Percentiles rank a stretch among this genome's conserved stretches.
Evolutionary conservation across 1,139 yeast genomes (phyloP).

Genomic region (Yamadazyma atmosphaerica): DNA sequence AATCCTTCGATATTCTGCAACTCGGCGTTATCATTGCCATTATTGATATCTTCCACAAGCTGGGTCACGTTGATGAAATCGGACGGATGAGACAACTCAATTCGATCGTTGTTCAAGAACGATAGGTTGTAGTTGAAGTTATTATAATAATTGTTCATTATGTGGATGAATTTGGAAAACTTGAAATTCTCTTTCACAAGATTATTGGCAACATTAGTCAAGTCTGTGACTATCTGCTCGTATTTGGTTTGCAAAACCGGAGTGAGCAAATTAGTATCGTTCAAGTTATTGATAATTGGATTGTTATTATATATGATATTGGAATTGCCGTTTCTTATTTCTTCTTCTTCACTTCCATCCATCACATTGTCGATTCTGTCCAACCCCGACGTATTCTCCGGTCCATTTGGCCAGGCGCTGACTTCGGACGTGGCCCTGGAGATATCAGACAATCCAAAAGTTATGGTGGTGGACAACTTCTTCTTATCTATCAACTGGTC

Average conservation of each 20-base stretch:
- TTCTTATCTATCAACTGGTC: slow-evolving; percentile 39
- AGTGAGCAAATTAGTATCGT: slow-evolving; percentile 21
- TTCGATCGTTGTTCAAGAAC: slow-evolving; percentile 12
- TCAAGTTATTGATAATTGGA: slow-evolving; percentile 26
- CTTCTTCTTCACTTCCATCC: neutral
- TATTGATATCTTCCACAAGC: slow-evolving; percentile 14
- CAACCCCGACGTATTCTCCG: neutral
- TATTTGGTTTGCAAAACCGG: slow-evolving; percentile 33
- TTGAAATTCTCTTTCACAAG: slow-evolving; percentile 41
- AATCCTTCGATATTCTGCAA: slow-evolving; percentile 40
- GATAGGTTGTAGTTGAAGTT: slow-evolving; percentile 25
- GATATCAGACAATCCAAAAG: slow-evolving; percentile 23
- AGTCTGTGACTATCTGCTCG: slow-evolving; percentile 37
- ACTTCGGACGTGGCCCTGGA: slow-evolving; percentile 1
- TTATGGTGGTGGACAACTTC: slow-evolving; percentile 31
- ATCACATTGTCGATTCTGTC: neutral
- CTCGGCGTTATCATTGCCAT: slow-evolving; percentile 11
- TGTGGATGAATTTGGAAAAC: slow-evolving; percentile 33
- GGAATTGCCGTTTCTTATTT: slow-evolving; percentile 18
- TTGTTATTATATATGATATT: slow-evolving; percentile 33
- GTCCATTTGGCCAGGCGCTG: slow-evolving; percentile 1
- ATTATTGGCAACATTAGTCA: slow-evolving; percentile 40
- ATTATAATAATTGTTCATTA: slow-evolving; percentile 29
- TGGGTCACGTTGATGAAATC: slow-evolving; percentile 29
- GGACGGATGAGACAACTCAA: slow-evolving; percentile 34